Evolutionary conservation across 768 basidiomycete genomes (phyloP).

Genomic region (Mrakia hoshinonis): DNA sequence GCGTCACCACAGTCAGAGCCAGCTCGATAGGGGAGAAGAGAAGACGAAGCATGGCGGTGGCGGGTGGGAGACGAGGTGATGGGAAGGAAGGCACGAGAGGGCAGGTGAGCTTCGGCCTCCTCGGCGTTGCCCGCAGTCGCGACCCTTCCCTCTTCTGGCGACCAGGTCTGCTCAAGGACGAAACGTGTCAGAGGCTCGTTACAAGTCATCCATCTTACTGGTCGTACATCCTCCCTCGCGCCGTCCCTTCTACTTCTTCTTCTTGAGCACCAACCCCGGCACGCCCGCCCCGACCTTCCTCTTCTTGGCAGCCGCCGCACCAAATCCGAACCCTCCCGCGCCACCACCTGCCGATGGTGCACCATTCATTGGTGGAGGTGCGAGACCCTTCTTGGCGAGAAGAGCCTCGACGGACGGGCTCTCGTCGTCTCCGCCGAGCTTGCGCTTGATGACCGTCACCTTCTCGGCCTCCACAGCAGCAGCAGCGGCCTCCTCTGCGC

Average conservation of each 20-base stretch:
- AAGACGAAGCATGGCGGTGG: not conserved
- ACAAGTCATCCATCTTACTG: too few species aligned
- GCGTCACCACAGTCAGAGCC: not conserved
- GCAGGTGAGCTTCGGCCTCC: not conserved
- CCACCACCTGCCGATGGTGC: not conserved
- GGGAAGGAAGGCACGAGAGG: not conserved
- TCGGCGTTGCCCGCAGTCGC: too few species aligned
- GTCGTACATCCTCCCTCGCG: too few species aligned
- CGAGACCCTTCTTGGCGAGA: conserved; percentile 23
- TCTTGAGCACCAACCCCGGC: conserved; percentile 22
- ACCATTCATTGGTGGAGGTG: not conserved
- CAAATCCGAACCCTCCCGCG: conserved; percentile 22
- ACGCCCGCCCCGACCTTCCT: conserved; percentile 19
- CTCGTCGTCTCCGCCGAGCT: not conserved
- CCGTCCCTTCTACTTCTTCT: conserved; percentile 17
- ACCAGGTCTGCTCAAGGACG: too few species aligned
- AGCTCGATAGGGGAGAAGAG: not conserved
- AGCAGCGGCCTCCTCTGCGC: not conserved
- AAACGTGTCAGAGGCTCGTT: too few species aligned
- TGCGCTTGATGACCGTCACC: conserved; percentile 22
- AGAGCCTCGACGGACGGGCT: conserved; percentile 14
- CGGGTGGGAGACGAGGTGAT: not conserved
- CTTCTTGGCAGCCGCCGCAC: conserved; percentile 17
- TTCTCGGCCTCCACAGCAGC: not conserved
- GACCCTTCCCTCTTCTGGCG: too few species aligned